These are phyloP conservation scores for Solanum hybrid DNA, from an alignment of 305 asterid genomes.

Conservation along the genomic window DNA sequence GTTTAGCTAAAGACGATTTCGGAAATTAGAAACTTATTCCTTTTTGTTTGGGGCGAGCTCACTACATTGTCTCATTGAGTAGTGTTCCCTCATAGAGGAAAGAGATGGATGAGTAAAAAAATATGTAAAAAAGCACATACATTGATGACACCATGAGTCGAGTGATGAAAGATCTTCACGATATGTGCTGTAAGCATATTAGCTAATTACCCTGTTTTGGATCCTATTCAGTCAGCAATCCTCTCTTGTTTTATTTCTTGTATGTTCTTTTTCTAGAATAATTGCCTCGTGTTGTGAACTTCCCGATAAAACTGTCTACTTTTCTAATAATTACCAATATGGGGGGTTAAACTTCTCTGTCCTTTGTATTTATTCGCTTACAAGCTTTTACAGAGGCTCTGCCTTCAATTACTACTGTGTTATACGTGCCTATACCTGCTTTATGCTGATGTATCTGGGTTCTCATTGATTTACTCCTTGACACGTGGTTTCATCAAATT, in stretches of 20 bases:
- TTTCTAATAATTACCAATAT: not conserved
- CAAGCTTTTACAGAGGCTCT: not conserved
- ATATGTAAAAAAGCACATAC: not conserved
- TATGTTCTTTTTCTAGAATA: not conserved
- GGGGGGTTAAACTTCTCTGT: not conserved
- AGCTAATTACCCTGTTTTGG: not conserved
- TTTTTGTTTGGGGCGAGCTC: not conserved
- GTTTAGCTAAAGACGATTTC: not conserved
- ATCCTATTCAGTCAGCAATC: not conserved
- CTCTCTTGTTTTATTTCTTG: not conserved
- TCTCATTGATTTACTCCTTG: not conserved
- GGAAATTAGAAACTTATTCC: not conserved
- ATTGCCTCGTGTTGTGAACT: not conserved
- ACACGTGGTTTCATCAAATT: slow-evolving; percentile 11
- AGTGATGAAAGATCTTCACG: not conserved
- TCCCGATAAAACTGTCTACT: not conserved
- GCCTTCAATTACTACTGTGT: not conserved
- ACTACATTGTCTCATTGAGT: not conserved
- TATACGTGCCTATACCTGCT: not conserved
- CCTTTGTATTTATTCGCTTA: not conserved
- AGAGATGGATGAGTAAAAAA: not conserved
- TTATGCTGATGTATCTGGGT: not conserved
- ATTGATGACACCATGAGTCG: not conserved
- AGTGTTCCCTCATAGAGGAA: not conserved
- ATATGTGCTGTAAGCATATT: not conserved